phyloP scores from a whole-genome alignment of 805 yeast genomes.

The Wickerhamiella occidentalis region DNA sequence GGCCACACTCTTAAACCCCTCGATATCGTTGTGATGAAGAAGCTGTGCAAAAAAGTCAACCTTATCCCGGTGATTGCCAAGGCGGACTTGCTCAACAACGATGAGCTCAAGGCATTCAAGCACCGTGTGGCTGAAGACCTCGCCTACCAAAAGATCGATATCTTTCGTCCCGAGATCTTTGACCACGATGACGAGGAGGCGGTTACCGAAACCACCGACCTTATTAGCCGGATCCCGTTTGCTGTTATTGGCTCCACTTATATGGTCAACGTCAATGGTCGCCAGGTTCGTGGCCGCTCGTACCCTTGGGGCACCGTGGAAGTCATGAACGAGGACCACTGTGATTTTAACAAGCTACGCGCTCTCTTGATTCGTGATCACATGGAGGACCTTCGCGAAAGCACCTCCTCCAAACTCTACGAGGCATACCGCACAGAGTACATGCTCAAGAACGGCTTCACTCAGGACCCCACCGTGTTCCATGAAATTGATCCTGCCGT shows the following conservation, averaged over 20 bases:
- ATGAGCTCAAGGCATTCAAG: conserved; percentile 69
- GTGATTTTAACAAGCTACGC: conserved; percentile 81
- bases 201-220: conserved; percentile 46
- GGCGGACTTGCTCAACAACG: conserved; percentile 83
- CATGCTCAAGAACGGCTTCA: conserved; percentile 68
- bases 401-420: conserved; percentile 61
- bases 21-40: conserved; percentile 79
- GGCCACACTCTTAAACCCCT: conserved; percentile 85
- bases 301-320: conserved; percentile 98
- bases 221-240: conserved; percentile 69
- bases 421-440: conserved; percentile 84
- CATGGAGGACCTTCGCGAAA: conserved; percentile 86
- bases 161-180: conserved; percentile 66
- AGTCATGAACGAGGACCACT: conserved; percentile 86
- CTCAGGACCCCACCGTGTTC: conserved; percentile 88
- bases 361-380: conserved; percentile 80
- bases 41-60: conserved; percentile 81
- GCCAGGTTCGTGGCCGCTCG: conserved; percentile 74
- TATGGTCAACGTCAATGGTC: conserved; percentile 61
- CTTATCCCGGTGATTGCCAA: conserved; percentile 91
- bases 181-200: conserved; percentile 83
- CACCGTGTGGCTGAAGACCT: conserved; percentile 67
- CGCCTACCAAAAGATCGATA: conserved; percentile 54
- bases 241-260: conserved; percentile 87
- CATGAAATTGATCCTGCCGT: conserved; percentile 86